Conservation (phyloP, 176 grass and related monocot species). For the Oryza rufipogon region DNA sequence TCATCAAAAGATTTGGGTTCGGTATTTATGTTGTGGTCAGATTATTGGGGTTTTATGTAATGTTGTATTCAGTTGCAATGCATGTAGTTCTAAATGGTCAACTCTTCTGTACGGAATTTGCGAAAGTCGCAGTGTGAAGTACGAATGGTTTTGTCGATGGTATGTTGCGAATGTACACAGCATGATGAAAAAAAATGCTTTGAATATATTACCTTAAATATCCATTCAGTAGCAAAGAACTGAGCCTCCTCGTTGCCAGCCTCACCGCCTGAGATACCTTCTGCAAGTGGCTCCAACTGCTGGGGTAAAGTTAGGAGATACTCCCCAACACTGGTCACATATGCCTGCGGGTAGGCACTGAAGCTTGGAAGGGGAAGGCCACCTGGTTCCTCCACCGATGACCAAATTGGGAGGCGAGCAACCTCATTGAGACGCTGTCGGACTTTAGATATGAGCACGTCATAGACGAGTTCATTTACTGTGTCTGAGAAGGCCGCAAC, state of each 20-base stretch:
- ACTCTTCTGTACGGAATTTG: neutral
- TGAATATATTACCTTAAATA: slow-evolving; percentile 74
- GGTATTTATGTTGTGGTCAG: neutral
- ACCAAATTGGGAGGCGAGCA: slow-evolving; percentile 84
- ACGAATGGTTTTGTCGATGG: neutral
- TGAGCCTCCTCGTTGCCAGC: slow-evolving; percentile 84
- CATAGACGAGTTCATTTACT: slow-evolving; percentile 94
- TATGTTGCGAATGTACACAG: neutral
- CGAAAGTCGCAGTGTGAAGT: neutral
- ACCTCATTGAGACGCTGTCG: slow-evolving; percentile 75
- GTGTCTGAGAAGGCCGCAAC: slow-evolving; percentile 87
- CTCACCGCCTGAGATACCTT: slow-evolving; percentile 78
- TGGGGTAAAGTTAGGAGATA: slow-evolving; percentile 98
- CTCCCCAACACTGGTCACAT: slow-evolving; percentile 89
- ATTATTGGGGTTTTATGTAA: neutral
- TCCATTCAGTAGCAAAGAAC: slow-evolving; percentile 97
- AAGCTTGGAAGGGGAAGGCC: slow-evolving; percentile 92
- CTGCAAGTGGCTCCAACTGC: slow-evolving; percentile 89
- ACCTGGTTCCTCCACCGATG: slow-evolving; percentile 82
- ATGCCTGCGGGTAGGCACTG: slow-evolving; percentile 92
- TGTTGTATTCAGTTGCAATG: neutral
- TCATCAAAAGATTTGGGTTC: neutral
- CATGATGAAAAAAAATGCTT: neutral
- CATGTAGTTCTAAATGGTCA: neutral
- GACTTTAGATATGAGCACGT: slow-evolving; percentile 95